These are phyloP conservation scores for Taphrina confusa DNA, from an alignment of 1,139 yeast genomes.

Conservation along the genomic window DNA sequence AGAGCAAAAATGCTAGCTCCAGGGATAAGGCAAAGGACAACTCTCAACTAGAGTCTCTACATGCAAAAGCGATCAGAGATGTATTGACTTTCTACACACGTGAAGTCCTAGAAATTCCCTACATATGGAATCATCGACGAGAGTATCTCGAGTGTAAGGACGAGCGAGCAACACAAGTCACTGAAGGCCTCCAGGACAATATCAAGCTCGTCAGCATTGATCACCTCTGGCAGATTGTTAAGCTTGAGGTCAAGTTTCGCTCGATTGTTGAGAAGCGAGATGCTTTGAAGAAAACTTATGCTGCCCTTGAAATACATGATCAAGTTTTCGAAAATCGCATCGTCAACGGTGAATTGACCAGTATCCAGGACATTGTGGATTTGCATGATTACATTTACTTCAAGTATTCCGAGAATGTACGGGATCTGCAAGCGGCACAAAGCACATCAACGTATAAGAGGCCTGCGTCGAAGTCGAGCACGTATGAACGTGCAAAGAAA, in stretches of 20 bases:
- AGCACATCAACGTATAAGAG: constrained; percentile 50
- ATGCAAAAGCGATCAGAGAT: constrained; percentile 68
- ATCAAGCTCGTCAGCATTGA: constrained; percentile 52
- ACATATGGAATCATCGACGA: constrained; percentile 92
- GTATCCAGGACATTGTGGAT: constrained; percentile 83
- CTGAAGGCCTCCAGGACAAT: constrained; percentile 48
- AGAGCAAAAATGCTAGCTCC: constrained; percentile 39
- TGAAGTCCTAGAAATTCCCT: constrained; percentile 89
- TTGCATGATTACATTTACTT: constrained; percentile 80
- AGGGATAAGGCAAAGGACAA: constrained; percentile 15
- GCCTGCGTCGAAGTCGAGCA: constrained; percentile 65
- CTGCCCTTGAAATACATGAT: constrained; percentile 60
- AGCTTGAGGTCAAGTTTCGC: constrained; percentile 84
- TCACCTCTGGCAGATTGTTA: constrained; percentile 89
- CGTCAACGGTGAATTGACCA: constrained; percentile 52
- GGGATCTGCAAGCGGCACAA: constrained; percentile 42
- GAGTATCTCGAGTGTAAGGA: constrained; percentile 70
- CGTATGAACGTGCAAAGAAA: constrained; percentile 72
- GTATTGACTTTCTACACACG: constrained; percentile 76
- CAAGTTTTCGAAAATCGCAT: constrained; percentile 60
- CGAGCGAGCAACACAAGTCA: constrained; percentile 19
- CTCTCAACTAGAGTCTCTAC: constrained; percentile 56
- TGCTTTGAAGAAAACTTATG: constrained; percentile 61
- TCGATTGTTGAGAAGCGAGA: constrained; percentile 76
- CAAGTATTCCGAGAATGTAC: constrained; percentile 69